Evolutionary conservation across 805 yeast species (phyloP).

Genomic region (Kodamaea kakaduensis): DNA sequence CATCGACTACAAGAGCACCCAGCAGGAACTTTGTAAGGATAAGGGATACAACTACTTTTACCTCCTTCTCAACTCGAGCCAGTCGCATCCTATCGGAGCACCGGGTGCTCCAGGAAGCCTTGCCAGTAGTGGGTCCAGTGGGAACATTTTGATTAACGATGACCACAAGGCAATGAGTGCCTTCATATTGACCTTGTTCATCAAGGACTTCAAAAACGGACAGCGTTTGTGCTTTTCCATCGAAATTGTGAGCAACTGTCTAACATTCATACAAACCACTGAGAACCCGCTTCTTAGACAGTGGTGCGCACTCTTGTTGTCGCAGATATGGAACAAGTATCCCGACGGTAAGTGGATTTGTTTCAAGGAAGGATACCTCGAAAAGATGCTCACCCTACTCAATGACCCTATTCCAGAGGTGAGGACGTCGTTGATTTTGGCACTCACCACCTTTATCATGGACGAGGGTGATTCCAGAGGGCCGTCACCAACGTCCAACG

Average conservation of each 20-base stretch:
- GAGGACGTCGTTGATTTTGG: constrained; percentile 73
- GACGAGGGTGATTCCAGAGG: constrained; percentile 30
- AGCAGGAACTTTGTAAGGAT: constrained; percentile 87
- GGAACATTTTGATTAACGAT: constrained; percentile 48
- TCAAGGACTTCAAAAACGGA: constrained; percentile 73
- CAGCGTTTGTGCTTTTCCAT: constrained; percentile 75
- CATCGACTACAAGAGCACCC: constrained; percentile 85
- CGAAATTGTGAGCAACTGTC: constrained; percentile 65
- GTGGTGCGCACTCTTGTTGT: constrained; percentile 81
- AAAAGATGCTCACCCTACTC: constrained; percentile 52
- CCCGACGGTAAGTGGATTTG: constrained; percentile 73
- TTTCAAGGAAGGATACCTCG: constrained; percentile 58
- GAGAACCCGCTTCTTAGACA: constrained; percentile 86
- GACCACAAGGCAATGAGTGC: constrained; percentile 97
- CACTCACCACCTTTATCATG: constrained; percentile 66
- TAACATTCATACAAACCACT: constrained; percentile 60
- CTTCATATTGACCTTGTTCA: constrained; percentile 79
- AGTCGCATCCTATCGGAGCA: constrained; percentile 27
- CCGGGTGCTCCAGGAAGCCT: constrained; percentile 29
- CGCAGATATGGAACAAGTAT: constrained; percentile 70
- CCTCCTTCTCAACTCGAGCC: constrained; percentile 57
- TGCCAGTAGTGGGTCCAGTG: constrained; percentile 12
- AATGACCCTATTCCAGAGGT: constrained; percentile 95
- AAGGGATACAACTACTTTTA: constrained; percentile 86
- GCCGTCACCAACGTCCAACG: constrained; percentile 12